Evolutionary conservation across 2,329 filamentous ascomycete genomes (phyloP), one percentile per base, ranked within the genome.

Genomic region (Catunica adiposa): DNA sequence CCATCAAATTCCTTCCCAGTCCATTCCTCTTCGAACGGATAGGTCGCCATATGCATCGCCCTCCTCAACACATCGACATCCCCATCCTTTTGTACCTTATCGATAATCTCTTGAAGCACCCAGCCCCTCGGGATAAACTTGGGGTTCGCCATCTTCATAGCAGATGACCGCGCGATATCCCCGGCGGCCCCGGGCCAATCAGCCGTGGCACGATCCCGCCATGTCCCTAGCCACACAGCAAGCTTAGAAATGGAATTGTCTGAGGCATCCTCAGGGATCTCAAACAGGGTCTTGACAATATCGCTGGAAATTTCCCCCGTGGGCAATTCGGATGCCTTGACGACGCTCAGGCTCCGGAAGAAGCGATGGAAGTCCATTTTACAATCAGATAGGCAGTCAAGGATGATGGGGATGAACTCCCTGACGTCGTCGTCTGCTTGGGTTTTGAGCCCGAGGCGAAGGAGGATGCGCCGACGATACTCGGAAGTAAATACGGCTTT

Each of bases 351-450:
- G 7, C 83, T 78, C 40, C 94, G 79, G 75, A 97, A 97, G 66
- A 94, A 92, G 63, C 94, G 86, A 64, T 94, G 87, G 68, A 96
- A 98, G 66, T 98, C 92, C 1, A 98, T 71, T 64, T 94, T 86
- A 17, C 89, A 71, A 1, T 78, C 77, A 66, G 95, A 85, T 68
- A 98, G 74, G 0, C 79, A 82, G 65, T 96, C 88, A 0, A 98
- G 75, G 9, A 87, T 69, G 6, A 46, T 40, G 56, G 87, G 80
- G n/a, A 84, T 89, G 65, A 90, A 92, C 2, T 97, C 69, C 0
- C 76, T 70, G 22, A 94, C 77, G 62, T 96, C 94, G 66, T 96
- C 90, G 60, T 83, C 80, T 62, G 77, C 75, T 0, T 72, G 77
- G 63, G 80, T 82, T 3, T 97, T 73, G 6, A 56, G 25, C 0